phyloP scores from a whole-genome alignment of 2,329 filamentous ascomycete species.

The Talaromyces sp. region DNA sequence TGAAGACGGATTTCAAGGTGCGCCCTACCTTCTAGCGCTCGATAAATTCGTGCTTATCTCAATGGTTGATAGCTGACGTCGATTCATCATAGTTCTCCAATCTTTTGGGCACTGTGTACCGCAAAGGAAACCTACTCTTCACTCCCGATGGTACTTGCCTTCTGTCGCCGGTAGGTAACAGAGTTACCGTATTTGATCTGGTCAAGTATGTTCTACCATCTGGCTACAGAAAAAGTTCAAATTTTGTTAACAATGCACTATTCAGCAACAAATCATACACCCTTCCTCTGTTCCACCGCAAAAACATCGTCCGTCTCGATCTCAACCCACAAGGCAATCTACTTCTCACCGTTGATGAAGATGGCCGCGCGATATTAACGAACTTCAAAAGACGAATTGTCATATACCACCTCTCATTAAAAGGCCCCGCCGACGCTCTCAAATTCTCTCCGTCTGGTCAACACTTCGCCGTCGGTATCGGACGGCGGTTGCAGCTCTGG shows the following conservation, averaged over 20 bases:
- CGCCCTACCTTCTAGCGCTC: neutral
- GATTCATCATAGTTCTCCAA: conserved; percentile 77
- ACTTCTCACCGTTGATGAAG: conserved; percentile 87
- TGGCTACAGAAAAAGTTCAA: neutral
- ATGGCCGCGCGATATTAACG: conserved; percentile 88
- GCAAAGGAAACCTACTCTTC: conserved; percentile 94
- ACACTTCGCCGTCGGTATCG: conserved; percentile 85
- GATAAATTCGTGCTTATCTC: too few relatives aligned
- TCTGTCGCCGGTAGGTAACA: conserved; percentile 92
- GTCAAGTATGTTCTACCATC: conserved; percentile 66
- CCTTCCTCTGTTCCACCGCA: conserved; percentile 78
- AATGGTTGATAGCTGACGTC: neutral
- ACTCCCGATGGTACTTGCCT: conserved; percentile 94
- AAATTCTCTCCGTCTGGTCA: conserved; percentile 87
- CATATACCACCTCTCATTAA: conserved; percentile 95
- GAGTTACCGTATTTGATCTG: conserved; percentile 92
- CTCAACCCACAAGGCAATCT: conserved; percentile 88
- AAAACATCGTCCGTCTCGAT: conserved; percentile 84
- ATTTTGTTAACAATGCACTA: neutral
- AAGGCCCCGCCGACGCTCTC: conserved; percentile 73
- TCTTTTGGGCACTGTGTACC: conserved; percentile 95
- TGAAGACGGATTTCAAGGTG: conserved; percentile 99
- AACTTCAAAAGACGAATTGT: conserved; percentile 81
- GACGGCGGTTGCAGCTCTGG: conserved; percentile 90
- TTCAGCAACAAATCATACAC: conserved; percentile 45